Evolutionary conservation across 148 eudicot species (phyloP), one percentile per base, ranked within the genome.

Genomic region (Chenopodium formosanum): DNA sequence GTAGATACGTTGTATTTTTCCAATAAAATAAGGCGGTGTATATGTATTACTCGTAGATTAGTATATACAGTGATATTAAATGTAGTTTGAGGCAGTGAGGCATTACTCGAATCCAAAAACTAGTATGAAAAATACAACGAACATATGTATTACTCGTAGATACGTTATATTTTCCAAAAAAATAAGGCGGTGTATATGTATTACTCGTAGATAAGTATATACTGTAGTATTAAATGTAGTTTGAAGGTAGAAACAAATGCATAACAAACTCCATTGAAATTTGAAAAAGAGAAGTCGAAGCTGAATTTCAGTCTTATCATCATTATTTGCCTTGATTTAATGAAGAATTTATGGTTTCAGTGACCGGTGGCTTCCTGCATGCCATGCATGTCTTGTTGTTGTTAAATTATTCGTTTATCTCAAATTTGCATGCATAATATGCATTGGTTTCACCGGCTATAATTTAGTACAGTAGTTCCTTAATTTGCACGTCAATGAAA

Each of bases 371-470:
- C 67, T 52, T 25, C 27, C 40, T 80, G 82, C 82, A 74, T 74
- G 77, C 82, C 82, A 74, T 74, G 77, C 82, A 80, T 60, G 52
- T 63, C 72, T 13, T 64, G 72, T 20, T 76, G 25, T 68, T 53
- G 32, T 50, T 19, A 10, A 19, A 23, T 50, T 50, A 70, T 11
- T 31, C 31, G 34, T 72, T 69, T 13, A 23, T 25, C 9, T 13
- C 53, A 71, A 16, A 72, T 17, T 7, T n/a, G 78, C 76, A 80
- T 80, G 82, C 82, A 80, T 80, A 70, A 40, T 40, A 40, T 9
- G 53, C 53, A 50, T 50, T 50, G 82, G 82, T 72, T 80, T 62
- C 22, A n/a, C 34, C 70, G 37, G 17, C 64, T 44, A 74, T 11
- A 74, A 40, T 71, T 71, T 71, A 71, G 74, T 71, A 37, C 25